Evolutionary conservation across 176 grass and related monocot species (phyloP), one percentile per base, ranked within the genome.

Genomic region (Neostapfia colusana): DNA sequence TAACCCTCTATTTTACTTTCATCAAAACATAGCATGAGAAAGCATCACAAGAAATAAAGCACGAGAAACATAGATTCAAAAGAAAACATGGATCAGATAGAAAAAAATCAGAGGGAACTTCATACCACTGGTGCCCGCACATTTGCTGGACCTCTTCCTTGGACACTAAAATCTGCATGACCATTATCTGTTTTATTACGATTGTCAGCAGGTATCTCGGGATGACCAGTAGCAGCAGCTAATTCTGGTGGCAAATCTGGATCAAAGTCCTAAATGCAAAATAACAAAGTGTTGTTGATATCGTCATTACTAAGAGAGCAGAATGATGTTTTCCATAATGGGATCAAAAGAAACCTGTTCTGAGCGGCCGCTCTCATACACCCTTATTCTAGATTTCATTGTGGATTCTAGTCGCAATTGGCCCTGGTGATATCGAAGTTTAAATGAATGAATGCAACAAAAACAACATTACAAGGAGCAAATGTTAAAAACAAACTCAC

Each of bases 201-300:
- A 86, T 67, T 83, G 76, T 88, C 76, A 71, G 80, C 45, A 83
- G 85, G 83, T 55, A 84, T 74, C 42, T 93, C 85, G 42, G 82
- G 90, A 82, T 87, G 88, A 63, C 85, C 88, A 65, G 92, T 57
- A 69, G 89, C 96, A 80, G 96, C 96, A 60, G 96, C 96, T 83
- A 99, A 81, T 81, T 99, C 96, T n/a, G 96, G 96, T 37, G 96
- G 96, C 81, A 99, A 81, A 92, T 99, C 96, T 82, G 96, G 96
- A 80, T 99, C 96, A 9, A 85, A 99, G 50, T 87, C 92, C 96
- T 99, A 74, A 83, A 83, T 38, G 39, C 55, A 87, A 73, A 79
- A 13, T 57, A 82, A 79, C 23, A 18, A 80, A 85, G 67, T 2
- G 55, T 26, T 49, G 43, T 65, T 87, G 26, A 34, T 16, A 87